Conservation (phyloP, 2,329 filamentous ascomycete species). For the Hypoxylon sp. region DNA sequence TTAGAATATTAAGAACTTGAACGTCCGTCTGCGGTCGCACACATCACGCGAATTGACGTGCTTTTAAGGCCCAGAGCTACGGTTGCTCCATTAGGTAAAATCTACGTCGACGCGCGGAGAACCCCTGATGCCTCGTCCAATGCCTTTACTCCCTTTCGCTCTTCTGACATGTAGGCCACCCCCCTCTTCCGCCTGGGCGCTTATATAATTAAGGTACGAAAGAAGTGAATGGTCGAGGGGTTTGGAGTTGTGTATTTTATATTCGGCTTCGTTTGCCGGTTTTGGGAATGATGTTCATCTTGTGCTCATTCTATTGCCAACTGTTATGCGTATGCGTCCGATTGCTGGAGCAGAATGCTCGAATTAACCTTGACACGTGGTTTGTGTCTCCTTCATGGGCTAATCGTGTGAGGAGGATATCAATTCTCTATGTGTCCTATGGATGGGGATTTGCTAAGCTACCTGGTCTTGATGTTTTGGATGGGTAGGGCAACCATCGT, state of each 20-base stretch:
- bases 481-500: no score
- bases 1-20: neutral
- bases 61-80: conserved; percentile 5
- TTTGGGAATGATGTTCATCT: neutral
- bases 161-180: neutral
- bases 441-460: no score
- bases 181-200: conserved; percentile 3
- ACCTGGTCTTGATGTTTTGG: no score
- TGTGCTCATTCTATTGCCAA: neutral
- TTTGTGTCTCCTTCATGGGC: no score
- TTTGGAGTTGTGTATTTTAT: neutral
- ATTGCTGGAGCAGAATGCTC: neutral
- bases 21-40: neutral
- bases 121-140: conserved; percentile 22
- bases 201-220: neutral
- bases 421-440: no score
- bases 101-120: conserved; percentile 28
- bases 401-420: no score
- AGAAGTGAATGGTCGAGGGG: neutral
- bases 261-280: neutral
- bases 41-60: conserved; percentile 40
- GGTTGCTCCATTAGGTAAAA: conserved; percentile 22
- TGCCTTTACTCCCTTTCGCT: neutral
- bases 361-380: no score
- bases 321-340: no score